phyloP scores from a whole-genome alignment of 176 grass and related monocot species.

The Hyparrhenia diplandra region DNA sequence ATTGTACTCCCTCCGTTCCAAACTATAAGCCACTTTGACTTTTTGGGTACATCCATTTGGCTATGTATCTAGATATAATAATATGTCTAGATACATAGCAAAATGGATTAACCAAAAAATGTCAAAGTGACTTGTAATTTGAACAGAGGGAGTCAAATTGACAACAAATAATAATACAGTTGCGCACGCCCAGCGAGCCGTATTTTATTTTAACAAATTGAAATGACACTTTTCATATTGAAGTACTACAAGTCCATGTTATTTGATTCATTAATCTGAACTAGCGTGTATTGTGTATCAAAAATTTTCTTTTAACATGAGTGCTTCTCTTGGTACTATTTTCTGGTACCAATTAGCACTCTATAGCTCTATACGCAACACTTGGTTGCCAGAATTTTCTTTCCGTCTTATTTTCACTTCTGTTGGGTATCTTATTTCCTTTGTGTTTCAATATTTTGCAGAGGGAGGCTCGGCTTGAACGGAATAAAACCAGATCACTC shows the following conservation, averaged over 20 bases:
- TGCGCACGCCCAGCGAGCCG: background rate
- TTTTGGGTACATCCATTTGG: too few species aligned
- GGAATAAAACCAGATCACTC: conserved; percentile 56
- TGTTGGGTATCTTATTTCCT: background rate
- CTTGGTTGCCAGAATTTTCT: background rate
- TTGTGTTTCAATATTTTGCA: conserved; percentile 30
- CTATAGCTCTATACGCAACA: background rate
- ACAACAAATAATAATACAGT: background rate
- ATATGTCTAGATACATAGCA: too few species aligned
- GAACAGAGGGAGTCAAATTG: too few species aligned
- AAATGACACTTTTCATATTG: background rate
- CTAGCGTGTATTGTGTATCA: background rate
- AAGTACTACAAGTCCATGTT: background rate
- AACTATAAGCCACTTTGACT: too few species aligned
- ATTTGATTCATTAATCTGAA: background rate
- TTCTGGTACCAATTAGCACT: background rate
- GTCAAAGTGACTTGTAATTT: too few species aligned
- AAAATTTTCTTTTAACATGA: background rate
- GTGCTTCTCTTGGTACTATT: background rate
- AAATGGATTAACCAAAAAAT: too few species aligned
- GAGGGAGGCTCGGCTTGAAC: conserved; percentile 80
- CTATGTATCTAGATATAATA: too few species aligned
- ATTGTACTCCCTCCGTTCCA: too few species aligned
- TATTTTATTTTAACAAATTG: conserved; percentile 4
- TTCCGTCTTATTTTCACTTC: background rate